phyloP scores from a whole-genome alignment of 106 monocot species.

The Dendrobium catenatum region DNA sequence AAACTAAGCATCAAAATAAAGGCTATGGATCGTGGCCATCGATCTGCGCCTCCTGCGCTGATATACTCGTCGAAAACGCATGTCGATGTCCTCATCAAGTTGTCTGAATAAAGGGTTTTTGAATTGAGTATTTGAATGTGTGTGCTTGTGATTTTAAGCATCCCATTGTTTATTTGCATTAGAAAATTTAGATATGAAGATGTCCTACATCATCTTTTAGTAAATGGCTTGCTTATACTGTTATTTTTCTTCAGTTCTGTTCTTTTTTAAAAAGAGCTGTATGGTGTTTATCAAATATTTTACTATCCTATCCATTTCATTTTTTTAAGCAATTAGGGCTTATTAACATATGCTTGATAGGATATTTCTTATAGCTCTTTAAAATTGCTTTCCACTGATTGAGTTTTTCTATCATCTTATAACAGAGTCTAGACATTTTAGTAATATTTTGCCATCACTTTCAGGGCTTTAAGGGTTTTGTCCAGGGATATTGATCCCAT shows the following conservation, averaged over 20 bases:
- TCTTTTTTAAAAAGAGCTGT: background rate
- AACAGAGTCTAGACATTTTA: background rate
- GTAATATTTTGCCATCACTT: conserved; percentile 4
- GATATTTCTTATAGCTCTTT: background rate
- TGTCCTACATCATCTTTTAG: background rate
- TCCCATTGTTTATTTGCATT: too few relatives aligned
- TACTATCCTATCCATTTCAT: background rate
- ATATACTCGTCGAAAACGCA: too few relatives aligned
- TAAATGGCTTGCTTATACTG: background rate
- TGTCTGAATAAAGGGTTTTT: too few relatives aligned
- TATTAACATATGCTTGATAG: background rate
- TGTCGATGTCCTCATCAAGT: too few relatives aligned
- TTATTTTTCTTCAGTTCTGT: background rate
- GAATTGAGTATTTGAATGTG: too few relatives aligned
- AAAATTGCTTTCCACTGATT: background rate
- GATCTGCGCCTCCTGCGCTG: too few relatives aligned
- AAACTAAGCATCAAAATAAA: too few relatives aligned
- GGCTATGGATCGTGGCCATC: too few relatives aligned
- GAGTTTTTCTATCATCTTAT: background rate
- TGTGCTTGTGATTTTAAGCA: too few relatives aligned
- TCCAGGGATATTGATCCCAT: conserved; percentile 76
- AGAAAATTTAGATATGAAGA: background rate
- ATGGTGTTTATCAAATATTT: background rate
- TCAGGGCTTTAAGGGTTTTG: conserved; percentile 65
- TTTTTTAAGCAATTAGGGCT: background rate